Evolutionary conservation across 1,284 basidiomycete genomes (phyloP).

Genomic region (Ganoderma lucidum): DNA sequence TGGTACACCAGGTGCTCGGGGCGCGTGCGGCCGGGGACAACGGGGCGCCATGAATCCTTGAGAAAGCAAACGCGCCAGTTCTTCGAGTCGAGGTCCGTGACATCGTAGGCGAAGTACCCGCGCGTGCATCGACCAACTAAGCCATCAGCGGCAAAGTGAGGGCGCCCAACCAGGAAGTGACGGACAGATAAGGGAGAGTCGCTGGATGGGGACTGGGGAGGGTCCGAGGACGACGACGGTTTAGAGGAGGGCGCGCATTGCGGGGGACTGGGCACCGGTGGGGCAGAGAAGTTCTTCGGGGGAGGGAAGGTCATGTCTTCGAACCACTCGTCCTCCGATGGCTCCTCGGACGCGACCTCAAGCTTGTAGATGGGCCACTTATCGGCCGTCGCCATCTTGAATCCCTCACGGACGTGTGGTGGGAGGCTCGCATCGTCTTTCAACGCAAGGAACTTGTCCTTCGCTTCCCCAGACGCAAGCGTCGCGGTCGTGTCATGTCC

Average conservation of each 20-base stretch:
- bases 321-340: neutral
- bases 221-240: neutral
- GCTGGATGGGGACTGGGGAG: neutral
- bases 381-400: constrained; percentile 2
- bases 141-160: constrained; percentile 9
- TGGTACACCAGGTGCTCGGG: constrained; percentile 20
- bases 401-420: neutral
- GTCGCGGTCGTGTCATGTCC: constrained; percentile 28
- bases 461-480: neutral
- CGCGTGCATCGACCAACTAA: constrained; percentile 16
- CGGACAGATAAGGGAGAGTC: neutral
- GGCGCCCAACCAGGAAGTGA: constrained; percentile 14
- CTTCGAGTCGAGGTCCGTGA: neutral
- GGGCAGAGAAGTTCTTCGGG: neutral
- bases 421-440: neutral
- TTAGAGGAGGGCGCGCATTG: neutral
- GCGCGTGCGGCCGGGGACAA: constrained; percentile 10
- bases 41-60: constrained; percentile 24
- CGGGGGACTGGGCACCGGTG: neutral
- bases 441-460: neutral
- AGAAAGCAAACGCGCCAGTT: constrained; percentile 9
- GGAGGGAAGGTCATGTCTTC: neutral
- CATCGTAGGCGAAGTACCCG: neutral
- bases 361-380: constrained; percentile 6
- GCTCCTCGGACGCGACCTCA: neutral